Conservation (phyloP, 163 green algal species). For the Chlorella variabilis region DNA sequence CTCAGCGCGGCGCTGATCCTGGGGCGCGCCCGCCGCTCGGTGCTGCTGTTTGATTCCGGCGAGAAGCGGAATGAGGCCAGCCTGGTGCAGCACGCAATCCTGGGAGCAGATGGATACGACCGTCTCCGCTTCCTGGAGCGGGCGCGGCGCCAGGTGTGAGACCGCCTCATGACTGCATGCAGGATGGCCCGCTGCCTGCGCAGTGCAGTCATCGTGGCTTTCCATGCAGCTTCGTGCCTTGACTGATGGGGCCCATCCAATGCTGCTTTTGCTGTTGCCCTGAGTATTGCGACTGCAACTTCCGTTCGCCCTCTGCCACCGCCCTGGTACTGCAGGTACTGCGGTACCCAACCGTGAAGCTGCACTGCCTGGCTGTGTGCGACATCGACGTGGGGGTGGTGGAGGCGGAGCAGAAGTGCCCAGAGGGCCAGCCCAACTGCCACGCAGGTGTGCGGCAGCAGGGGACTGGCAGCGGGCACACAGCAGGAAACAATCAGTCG, state of each 20-base stretch:
- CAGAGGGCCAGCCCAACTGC: neutral
- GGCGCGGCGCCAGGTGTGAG: slow-evolving; percentile 10
- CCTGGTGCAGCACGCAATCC: slow-evolving; percentile 31
- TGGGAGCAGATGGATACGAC: slow-evolving; percentile 34
- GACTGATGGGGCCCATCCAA: no score
- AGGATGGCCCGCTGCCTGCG: neutral
- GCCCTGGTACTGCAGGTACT: slow-evolving; percentile 34
- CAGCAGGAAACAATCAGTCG: neutral
- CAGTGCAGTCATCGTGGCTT: no score
- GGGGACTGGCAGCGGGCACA: no score
- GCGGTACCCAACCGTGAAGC: slow-evolving; percentile 15
- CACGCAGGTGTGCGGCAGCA: neutral
- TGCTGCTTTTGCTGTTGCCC: no score
- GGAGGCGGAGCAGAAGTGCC: neutral
- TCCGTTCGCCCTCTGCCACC: no score
- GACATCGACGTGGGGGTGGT: slow-evolving; percentile 21
- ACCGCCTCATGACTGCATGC: neutral
- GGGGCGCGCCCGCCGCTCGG: neutral
- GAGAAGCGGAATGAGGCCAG: slow-evolving; percentile 34
- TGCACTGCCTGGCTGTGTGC: neutral
- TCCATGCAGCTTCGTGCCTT: no score
- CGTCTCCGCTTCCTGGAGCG: neutral
- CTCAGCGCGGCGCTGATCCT: slow-evolving; percentile 36
- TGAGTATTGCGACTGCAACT: no score
- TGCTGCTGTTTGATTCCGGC: slow-evolving; percentile 30